phyloP scores from a whole-genome alignment of 1,139 yeast genomes.

The Suhomyces taliae region DNA sequence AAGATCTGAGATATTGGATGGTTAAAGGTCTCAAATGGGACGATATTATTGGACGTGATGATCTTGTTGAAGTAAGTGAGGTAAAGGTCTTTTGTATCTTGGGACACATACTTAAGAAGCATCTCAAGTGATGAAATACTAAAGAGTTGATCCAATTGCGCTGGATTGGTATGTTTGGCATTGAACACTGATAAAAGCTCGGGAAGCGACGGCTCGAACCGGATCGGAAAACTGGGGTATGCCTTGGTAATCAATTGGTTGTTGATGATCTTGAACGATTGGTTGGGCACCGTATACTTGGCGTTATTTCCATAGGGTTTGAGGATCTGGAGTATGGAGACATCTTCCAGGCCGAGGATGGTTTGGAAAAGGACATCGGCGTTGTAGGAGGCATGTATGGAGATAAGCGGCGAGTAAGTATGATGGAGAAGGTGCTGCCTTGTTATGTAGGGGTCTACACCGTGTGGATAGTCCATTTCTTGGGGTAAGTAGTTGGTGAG shows the following conservation, averaged over 20 bases:
- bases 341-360: slow-evolving; percentile 29
- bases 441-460: slow-evolving; percentile 42
- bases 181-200: slow-evolving; percentile 38
- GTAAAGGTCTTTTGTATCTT: slow-evolving; percentile 40
- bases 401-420: slow-evolving; percentile 58
- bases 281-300: slow-evolving; percentile 38
- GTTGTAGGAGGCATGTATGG: slow-evolving; percentile 52
- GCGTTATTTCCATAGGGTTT: slow-evolving; percentile 51
- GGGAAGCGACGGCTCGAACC: slow-evolving; percentile 45
- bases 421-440: slow-evolving; percentile 49
- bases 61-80: slow-evolving; percentile 59
- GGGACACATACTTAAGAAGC: slow-evolving; percentile 24
- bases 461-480: slow-evolving; percentile 34
- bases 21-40: slow-evolving; percentile 85
- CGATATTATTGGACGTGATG: slow-evolving; percentile 59
- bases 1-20: slow-evolving; percentile 85
- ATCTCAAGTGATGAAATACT: slow-evolving; percentile 43
- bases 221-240: slow-evolving; percentile 46
- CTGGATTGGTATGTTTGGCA: slow-evolving; percentile 7
- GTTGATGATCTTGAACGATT: slow-evolving; percentile 40
- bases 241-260: slow-evolving; percentile 43
- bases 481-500: neutral
- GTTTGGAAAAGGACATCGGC: slow-evolving; percentile 49
- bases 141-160: slow-evolving; percentile 31
- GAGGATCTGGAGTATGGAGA: slow-evolving; percentile 36